Evolutionary conservation across 192 early-diverging fungal species (phyloP).

Genomic region (Coemansia sp.): DNA sequence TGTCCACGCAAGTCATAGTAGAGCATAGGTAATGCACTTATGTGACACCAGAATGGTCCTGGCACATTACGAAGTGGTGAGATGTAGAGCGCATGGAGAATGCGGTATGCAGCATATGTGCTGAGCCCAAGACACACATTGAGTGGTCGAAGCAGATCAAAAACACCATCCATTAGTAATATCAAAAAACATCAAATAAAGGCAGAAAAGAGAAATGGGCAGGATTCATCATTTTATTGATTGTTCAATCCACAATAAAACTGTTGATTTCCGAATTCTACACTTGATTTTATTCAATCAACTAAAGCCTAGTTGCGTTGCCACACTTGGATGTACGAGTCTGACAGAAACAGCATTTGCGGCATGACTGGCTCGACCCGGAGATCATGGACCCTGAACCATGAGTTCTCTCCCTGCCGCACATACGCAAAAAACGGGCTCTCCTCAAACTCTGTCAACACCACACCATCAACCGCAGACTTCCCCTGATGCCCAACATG

Average conservation of each 20-base stretch:
- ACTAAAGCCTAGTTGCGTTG: neutral
- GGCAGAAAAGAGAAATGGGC: no score
- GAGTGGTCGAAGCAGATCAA: slow-evolving; percentile 13
- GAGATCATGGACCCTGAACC: slow-evolving; percentile 95
- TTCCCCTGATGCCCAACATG: slow-evolving; percentile 67
- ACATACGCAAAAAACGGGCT: slow-evolving; percentile 83
- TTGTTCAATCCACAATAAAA: no score
- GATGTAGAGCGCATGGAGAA: slow-evolving; percentile 32
- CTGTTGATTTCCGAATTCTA: no score
- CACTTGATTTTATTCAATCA: neutral
- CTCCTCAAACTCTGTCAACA: slow-evolving; percentile 31
- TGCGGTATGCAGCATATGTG: slow-evolving; percentile 22
- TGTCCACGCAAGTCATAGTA: slow-evolving; percentile 27
- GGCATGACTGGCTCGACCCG: slow-evolving; percentile 89
- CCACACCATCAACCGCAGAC: neutral
- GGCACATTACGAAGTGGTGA: slow-evolving; percentile 44
- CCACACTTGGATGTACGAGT: slow-evolving; percentile 65
- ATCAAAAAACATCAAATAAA: no score
- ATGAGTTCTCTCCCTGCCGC: slow-evolving; percentile 74
- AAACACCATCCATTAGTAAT: neutral
- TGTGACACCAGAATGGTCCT: slow-evolving; percentile 35
- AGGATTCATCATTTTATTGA: no score
- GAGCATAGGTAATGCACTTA: slow-evolving; percentile 33
- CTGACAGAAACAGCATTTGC: slow-evolving; percentile 91
- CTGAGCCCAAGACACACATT: slow-evolving; percentile 23